phyloP scores from a whole-genome alignment of 306 rosid genomes.

The Malus orientalis region DNA sequence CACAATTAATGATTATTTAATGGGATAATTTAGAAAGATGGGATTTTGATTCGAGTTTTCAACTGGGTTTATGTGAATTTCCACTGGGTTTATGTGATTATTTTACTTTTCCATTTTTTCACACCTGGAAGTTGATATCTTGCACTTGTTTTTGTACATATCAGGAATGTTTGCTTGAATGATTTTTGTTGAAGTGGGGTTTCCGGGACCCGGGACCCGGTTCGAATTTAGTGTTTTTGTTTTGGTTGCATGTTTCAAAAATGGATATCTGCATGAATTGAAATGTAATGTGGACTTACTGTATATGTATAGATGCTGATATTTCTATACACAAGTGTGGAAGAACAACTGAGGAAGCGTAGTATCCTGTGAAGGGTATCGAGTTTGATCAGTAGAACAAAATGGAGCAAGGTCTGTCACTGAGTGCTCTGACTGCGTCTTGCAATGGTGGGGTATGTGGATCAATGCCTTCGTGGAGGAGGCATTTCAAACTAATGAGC shows the following conservation, averaged over 20 bases:
- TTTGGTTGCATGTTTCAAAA: neutral
- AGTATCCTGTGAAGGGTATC: neutral
- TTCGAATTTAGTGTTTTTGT: neutral
- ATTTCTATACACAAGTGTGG: neutral
- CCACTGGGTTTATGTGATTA: neutral
- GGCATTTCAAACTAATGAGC: constrained; percentile 35
- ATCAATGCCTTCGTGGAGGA: constrained; percentile 34
- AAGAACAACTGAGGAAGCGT: neutral
- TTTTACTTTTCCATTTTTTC: neutral
- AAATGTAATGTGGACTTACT: neutral
- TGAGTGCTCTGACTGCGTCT: constrained; percentile 48
- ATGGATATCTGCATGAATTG: neutral
- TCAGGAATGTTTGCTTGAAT: neutral
- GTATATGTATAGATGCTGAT: constrained; percentile 3
- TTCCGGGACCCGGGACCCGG: neutral
- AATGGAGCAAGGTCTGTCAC: constrained; percentile 61
- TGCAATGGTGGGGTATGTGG: constrained; percentile 38
- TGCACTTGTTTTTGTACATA: neutral
- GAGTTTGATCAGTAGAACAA: neutral
- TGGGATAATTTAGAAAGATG: constrained; percentile 1
- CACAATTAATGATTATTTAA: neutral
- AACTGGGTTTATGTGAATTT: neutral
- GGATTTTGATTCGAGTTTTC: constrained; percentile 2
- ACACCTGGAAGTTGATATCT: neutral
- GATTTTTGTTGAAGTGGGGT: neutral